These are phyloP conservation scores for Xylariomycetidae sp. DNA, from an alignment of 2,329 filamentous ascomycete genomes.

Conservation along the genomic window DNA sequence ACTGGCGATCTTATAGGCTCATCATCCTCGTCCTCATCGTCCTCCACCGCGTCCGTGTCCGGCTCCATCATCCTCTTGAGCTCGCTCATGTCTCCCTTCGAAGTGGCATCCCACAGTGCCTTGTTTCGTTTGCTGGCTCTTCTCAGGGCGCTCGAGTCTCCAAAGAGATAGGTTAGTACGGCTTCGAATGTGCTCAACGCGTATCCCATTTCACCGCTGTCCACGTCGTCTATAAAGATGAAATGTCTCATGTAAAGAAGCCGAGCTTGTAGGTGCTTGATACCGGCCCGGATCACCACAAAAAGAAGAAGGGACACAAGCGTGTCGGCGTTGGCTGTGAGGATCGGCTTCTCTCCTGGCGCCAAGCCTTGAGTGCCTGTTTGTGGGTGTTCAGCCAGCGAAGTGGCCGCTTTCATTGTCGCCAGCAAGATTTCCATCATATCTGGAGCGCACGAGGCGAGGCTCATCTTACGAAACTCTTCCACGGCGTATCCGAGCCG, in stretches of 20 bases:
- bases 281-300: slow-evolving; percentile 85
- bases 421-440: slow-evolving; percentile 78
- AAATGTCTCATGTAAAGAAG: slow-evolving; percentile 95
- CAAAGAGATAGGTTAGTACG: slow-evolving; percentile 79
- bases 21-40: slow-evolving; percentile 40
- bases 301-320: slow-evolving; percentile 86
- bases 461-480: slow-evolving; percentile 79
- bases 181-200: slow-evolving; percentile 94
- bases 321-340: slow-evolving; percentile 76
- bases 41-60: slow-evolving; percentile 40
- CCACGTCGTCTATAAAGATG: slow-evolving; percentile 96
- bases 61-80: slow-evolving; percentile 78
- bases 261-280: slow-evolving; percentile 80
- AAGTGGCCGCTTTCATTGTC: slow-evolving; percentile 79
- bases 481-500: slow-evolving; percentile 75
- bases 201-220: slow-evolving; percentile 93
- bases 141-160: slow-evolving; percentile 74
- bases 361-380: slow-evolving; percentile 27
- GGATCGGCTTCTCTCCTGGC: slow-evolving; percentile 45
- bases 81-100: slow-evolving; percentile 67
- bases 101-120: slow-evolving; percentile 79
- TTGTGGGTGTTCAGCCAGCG: slow-evolving; percentile 48
- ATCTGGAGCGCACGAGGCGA: slow-evolving; percentile 74
- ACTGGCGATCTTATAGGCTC: slow-evolving; percentile 28
- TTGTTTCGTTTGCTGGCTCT: slow-evolving; percentile 83